Percentiles rank a stretch among this genome's conserved stretches.
Evolutionary conservation across 768 basidiomycete species (phyloP).

Genomic region (Collybiopsis confluens): DNA sequence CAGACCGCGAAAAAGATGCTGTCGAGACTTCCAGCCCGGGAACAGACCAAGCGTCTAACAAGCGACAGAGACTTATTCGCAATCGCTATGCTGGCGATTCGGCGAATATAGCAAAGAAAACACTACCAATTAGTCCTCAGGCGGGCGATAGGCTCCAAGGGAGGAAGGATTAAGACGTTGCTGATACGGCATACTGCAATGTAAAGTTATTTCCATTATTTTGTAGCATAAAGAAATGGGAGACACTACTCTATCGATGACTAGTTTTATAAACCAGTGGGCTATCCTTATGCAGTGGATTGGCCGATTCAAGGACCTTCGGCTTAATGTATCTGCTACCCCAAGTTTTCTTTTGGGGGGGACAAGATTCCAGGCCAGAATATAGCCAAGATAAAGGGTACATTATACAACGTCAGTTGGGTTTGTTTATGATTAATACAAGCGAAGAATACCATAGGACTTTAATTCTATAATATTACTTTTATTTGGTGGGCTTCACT

Average conservation of each 20-base stretch:
- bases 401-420: too few species aligned
- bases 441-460: too few species aligned
- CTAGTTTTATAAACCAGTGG: too few species aligned
- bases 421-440: too few species aligned
- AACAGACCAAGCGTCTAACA: slow-evolving; percentile 4
- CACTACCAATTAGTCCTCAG: slow-evolving; percentile 44
- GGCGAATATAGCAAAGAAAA: slow-evolving; percentile 7
- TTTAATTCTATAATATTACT: neutral
- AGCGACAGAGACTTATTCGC: slow-evolving; percentile 5
- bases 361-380: too few species aligned
- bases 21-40: slow-evolving; percentile 28
- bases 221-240: too few species aligned
- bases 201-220: slow-evolving; percentile 9
- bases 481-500: neutral
- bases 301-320: too few species aligned
- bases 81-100: slow-evolving; percentile 5
- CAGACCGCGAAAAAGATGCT: slow-evolving; percentile 64
- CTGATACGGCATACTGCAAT: slow-evolving; percentile 12
- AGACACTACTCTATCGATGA: too few species aligned
- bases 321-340: too few species aligned
- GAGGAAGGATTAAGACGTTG: slow-evolving; percentile 49
- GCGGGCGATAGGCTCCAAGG: slow-evolving; percentile 54
- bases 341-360: too few species aligned
- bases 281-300: too few species aligned
- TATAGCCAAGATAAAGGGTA: too few species aligned